Evolutionary conservation across 495 filamentous ascomycete genomes (phyloP).

Genomic region (Xylaria cubensis): DNA sequence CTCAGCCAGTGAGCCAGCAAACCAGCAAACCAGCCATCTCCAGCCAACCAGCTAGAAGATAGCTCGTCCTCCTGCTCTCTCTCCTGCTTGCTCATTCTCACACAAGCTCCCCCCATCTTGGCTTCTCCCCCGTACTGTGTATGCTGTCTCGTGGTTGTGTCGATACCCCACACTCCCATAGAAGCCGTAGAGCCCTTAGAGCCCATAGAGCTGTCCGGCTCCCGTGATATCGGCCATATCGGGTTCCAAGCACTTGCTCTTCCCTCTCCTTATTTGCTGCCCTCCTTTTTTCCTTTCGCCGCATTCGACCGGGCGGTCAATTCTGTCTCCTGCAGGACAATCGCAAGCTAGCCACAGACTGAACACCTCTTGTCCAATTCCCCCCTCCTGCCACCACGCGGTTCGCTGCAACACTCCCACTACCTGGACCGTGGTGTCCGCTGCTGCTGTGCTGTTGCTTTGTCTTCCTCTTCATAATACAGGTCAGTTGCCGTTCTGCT

Average conservation of each 20-base stretch:
- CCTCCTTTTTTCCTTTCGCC: constrained; percentile 43
- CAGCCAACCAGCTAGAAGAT: neutral
- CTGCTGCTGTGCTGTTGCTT: constrained; percentile 44
- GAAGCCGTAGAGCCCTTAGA: constrained; percentile 11
- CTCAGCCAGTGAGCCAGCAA: neutral
- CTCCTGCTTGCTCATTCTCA: neutral
- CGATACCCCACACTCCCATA: constrained; percentile 38
- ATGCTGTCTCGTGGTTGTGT: constrained; percentile 22
- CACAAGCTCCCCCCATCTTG: constrained; percentile 11
- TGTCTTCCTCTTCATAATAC: constrained; percentile 44
- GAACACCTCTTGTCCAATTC: constrained; percentile 37
- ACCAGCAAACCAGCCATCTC: neutral
- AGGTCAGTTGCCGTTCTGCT: constrained; percentile 50
- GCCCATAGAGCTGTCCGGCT: constrained; percentile 23
- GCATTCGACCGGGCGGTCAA: constrained; percentile 43
- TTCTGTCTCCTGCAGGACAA: constrained; percentile 39
- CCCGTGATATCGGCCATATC: constrained; percentile 41
- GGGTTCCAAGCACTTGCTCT: constrained; percentile 37
- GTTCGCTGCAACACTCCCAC: constrained; percentile 43
- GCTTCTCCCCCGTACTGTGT: constrained; percentile 21
- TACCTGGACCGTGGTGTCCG: constrained; percentile 21
- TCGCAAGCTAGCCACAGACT: constrained; percentile 43
- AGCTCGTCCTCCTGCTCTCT: constrained; percentile 2
- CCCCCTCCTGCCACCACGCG: constrained; percentile 46
- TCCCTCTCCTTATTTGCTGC: constrained; percentile 44